Evolutionary conservation across 768 basidiomycete genomes (phyloP).

Genomic region (Phylloporus sp.): DNA sequence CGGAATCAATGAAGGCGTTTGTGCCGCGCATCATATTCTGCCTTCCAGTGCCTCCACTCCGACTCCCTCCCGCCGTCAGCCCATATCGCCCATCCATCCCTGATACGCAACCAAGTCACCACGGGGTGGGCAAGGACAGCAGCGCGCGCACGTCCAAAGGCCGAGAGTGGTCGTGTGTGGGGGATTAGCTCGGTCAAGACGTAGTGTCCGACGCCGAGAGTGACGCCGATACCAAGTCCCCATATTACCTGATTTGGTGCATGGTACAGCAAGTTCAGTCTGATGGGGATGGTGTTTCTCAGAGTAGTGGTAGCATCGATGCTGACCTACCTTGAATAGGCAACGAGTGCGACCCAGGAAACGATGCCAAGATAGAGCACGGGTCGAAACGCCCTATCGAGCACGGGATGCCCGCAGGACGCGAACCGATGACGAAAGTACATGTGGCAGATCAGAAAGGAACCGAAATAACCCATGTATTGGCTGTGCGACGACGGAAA

Average conservation of each 20-base stretch:
- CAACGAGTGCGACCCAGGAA: slow-evolving; percentile 59
- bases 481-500: slow-evolving; percentile 89
- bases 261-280: slow-evolving; percentile 71
- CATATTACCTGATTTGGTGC: slow-evolving; percentile 66
- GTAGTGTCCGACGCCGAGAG: slow-evolving; percentile 53
- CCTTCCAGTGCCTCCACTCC: slow-evolving; percentile 67
- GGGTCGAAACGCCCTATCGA: slow-evolving; percentile 50
- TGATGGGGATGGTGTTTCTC: slow-evolving; percentile 21
- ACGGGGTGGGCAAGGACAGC: slow-evolving; percentile 53
- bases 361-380: slow-evolving; percentile 46
- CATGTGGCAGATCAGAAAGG: slow-evolving; percentile 72
- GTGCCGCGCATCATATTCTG: slow-evolving; percentile 45
- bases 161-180: slow-evolving; percentile 43
- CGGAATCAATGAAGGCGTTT: slow-evolving; percentile 16
- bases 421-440: slow-evolving; percentile 63
- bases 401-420: slow-evolving; percentile 42
- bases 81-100: slow-evolving; percentile 83
- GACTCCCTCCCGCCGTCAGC: slow-evolving; percentile 68
- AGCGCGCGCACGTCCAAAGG: slow-evolving; percentile 45
- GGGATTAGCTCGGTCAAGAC: slow-evolving; percentile 56
- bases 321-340: slow-evolving; percentile 67
- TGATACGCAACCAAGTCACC: slow-evolving; percentile 59
- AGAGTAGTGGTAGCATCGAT: neutral
- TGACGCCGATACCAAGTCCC: slow-evolving; percentile 63
- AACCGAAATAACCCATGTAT: slow-evolving; percentile 83